Evolutionary conservation across 176 grass and related monocot genomes (phyloP).

Genomic region (Phoenix dactylifera): DNA sequence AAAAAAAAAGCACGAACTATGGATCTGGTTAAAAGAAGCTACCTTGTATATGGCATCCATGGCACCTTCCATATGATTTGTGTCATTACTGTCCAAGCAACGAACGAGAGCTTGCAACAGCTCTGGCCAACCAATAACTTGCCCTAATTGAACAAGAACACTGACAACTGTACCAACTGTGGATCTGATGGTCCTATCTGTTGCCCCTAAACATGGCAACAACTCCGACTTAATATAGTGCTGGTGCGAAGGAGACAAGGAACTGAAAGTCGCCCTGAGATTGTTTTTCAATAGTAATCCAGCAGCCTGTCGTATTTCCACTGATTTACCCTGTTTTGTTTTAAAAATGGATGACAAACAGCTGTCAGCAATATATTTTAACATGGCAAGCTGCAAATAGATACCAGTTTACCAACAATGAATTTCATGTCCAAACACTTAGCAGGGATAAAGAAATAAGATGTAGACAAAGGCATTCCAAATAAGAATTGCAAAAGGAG

Average conservation of each 20-base stretch:
- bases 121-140: constrained; percentile 77
- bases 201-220: constrained; percentile 71
- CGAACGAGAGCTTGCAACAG: constrained; percentile 72
- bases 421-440: no score
- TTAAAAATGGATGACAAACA: constrained; percentile 9
- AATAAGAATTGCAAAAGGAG: no score
- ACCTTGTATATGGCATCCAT: constrained; percentile 99
- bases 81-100: constrained; percentile 76
- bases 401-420: no score
- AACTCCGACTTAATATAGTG: constrained; percentile 79
- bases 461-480: no score
- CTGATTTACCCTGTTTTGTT: constrained; percentile 49
- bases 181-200: constrained; percentile 67
- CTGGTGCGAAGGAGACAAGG: constrained; percentile 49
- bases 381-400: no score
- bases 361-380: no score
- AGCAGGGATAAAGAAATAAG: no score
- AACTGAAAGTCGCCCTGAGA: constrained; percentile 45
- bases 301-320: constrained; percentile 91
- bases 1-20: not conserved
- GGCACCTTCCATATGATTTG: constrained; percentile 97
- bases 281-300: constrained; percentile 89
- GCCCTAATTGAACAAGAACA: constrained; percentile 80
- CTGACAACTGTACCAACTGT: constrained; percentile 89
- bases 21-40: not conserved